Base-by-base conservation (phyloP, 164 flowering plant species). In the Liriodendron chinense region DNA sequence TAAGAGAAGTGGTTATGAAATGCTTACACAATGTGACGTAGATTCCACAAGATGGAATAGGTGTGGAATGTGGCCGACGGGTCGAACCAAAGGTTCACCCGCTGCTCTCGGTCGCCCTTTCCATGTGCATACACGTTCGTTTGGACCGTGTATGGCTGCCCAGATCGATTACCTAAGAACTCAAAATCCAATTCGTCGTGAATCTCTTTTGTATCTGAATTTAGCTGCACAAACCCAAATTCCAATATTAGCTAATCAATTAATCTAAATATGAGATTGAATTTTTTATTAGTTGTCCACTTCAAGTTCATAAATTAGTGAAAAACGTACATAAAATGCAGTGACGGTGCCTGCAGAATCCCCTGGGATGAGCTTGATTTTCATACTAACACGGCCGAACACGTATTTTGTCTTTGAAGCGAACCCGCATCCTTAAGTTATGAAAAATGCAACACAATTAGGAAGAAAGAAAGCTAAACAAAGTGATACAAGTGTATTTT, bases 311-410 rank as follows among this genome's bases (percentile, higher is more conserved):
- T 34, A 34, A 34, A 34, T 3, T 34, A 7, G 43, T 34, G 43
- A 7, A 34, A 56, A 23, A 14, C 50, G 20, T 74, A 89, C 93
- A 49, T 88, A 89, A 62, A 88, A 89, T 50, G 93, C 93, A 14
- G 93, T 86, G 79, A 89, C 93, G 0, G 93, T 90, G 47, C 93
- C 93, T 7, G 93, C 93, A 25, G 93, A 90, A 82, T 90, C 91
- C 9, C 93, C 93, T 9, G 93, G 85, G 65, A 89, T 59, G 73
- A 89, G 90, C 83, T 88, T 89, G 78, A 89, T 85, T 83, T 82
- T 87, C 89, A 89, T 87, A 85, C 91, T 86, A 0, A 89, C 87
- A 34, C 84, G 85, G 4, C 93, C 93, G 53, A 83, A 90, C 81
- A 87, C 49, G 78, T 85, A 89, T 72, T 84, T 75, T n/a, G 56